Base-by-base conservation (phyloP, 345 rosid genomes). In the Ceriops tagal region DNA sequence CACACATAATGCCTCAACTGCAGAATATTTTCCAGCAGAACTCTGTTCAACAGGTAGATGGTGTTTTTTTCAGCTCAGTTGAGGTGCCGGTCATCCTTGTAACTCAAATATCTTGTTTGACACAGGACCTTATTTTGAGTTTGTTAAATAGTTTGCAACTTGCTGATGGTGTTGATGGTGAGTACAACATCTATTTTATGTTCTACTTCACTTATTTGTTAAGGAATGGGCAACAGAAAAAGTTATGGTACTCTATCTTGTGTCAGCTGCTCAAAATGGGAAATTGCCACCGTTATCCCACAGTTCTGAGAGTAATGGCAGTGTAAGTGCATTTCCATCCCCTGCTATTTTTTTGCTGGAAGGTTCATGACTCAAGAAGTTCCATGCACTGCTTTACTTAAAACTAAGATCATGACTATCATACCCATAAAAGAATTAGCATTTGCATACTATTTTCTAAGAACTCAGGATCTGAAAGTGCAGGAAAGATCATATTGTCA, bases 1-100 rank as follows among this genome's bases (percentile, higher is more conserved):
- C 89, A 62, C 73, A 73, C 64, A 80, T 85, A 75, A 64, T 86
- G 89, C 79, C 86, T 82, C 88, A 92, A 69, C 96, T 92, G 80
- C 99, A 92, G 84, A 86, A 88, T 83, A 83, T 96, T 34, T 78
- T 86, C 52, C 96, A 90, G 86, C 99, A 96, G 78, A 92, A 83
- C 72, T 73, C 98, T 49, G 49, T 82, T 75, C 99, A 96, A 78
- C 98, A 92, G 92, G 99, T 96, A 66, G 75, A 60, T 31, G 21
- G 16, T 32, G 58, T 62, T 46, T 10, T n/a, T 19, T 59, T 52
- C 32, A 56, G 60, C 16, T 46, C 56, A 56, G n/a, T 60, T 49
- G 32, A 66, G 43, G 19, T 4, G 28, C 53, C 22, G 43, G 27
- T 2, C 19, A 6, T 53, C 43, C 18, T 66, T 64, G 46, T 73